phyloP scores from a whole-genome alignment of 352 stramenopile species.

The Sclerospora graminicola region DNA sequence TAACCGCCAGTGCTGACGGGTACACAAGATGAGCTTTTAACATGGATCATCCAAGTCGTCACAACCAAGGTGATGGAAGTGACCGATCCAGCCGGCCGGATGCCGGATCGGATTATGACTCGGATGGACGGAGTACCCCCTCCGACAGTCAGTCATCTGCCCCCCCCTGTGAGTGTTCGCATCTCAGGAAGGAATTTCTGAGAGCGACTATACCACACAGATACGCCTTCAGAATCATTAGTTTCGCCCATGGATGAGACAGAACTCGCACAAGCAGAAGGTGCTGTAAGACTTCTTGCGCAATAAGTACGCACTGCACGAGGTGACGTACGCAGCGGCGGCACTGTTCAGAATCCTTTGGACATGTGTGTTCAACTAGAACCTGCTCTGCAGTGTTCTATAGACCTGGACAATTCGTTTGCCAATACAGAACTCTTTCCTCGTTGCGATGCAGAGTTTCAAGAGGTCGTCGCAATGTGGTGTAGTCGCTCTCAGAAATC shows the following conservation, averaged over 20 bases:
- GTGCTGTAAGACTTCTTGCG: constrained; percentile 17
- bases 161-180: no score
- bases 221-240: constrained; percentile 4
- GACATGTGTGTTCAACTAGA: constrained; percentile 22
- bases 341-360: constrained; percentile 29
- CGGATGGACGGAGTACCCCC: no score
- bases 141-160: no score
- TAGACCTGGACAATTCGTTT: constrained; percentile 31
- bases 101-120: no score
- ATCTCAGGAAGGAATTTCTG: no score
- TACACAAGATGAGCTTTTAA: no score
- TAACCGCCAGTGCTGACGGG: no score
- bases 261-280: constrained; percentile 28
- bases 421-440: constrained; percentile 26
- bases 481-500: no score
- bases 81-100: no score
- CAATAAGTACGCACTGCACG: constrained; percentile 17
- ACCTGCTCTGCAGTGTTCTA: constrained; percentile 17
- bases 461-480: constrained; percentile 23
- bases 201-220: no score
- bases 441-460: constrained; percentile 28
- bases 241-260: constrained; percentile 25
- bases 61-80: no score
- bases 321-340: constrained; percentile 24
- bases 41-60: no score